Conservation (phyloP, 805 yeast genomes). For the Jamesozyma jinghongensis region DNA sequence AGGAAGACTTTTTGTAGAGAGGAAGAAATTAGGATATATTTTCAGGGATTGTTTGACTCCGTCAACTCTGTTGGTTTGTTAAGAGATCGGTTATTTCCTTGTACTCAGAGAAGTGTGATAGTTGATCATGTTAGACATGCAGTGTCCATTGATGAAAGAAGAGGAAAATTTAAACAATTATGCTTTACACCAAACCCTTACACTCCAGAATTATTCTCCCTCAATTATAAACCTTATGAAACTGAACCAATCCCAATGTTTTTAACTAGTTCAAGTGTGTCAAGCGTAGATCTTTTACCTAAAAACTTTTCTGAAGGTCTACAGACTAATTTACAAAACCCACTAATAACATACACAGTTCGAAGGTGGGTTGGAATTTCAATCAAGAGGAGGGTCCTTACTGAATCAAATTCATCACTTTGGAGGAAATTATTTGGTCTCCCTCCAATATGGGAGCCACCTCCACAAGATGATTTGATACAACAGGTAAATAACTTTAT, state of each 20-base stretch:
- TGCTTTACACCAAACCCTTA: constrained; percentile 39
- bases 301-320: neutral
- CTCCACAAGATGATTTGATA: neutral
- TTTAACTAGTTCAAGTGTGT: too few species aligned
- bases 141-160: constrained; percentile 55
- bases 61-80: constrained; percentile 57
- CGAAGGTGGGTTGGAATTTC: constrained; percentile 1
- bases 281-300: neutral
- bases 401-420: neutral
- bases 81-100: constrained; percentile 51
- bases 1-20: constrained; percentile 43
- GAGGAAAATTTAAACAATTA: constrained; percentile 54
- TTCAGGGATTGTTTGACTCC: constrained; percentile 64
- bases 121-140: constrained; percentile 61
- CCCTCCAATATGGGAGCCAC: neutral
- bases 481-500: constrained; percentile 2
- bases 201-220: constrained; percentile 24
- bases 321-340: neutral
- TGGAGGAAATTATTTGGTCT: neutral
- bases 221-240: constrained; percentile 9
- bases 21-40: constrained; percentile 37
- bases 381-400: neutral
- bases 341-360: constrained; percentile 1
- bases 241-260: too few species aligned
- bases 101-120: constrained; percentile 39